Conservation (phyloP, 2,329 filamentous ascomycete species). For the Fusarium luffae region DNA sequence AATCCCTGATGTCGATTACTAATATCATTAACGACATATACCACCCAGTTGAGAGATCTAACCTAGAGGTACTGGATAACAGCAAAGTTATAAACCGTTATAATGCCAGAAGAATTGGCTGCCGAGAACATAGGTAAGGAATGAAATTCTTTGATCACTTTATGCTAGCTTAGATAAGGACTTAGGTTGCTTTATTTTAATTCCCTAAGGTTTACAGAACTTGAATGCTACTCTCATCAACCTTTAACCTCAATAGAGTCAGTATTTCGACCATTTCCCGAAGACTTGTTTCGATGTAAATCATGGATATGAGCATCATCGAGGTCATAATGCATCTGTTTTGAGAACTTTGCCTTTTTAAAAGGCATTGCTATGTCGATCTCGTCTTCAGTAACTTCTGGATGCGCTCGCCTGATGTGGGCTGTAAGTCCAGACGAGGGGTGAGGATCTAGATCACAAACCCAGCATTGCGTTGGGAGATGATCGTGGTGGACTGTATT, state of each 20-base stretch:
- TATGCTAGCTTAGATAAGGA: neutral
- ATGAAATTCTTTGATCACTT: neutral
- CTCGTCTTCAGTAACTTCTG: too few species aligned
- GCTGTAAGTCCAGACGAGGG: too few species aligned
- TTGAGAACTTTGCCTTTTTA: too few species aligned
- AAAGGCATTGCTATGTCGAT: too few species aligned
- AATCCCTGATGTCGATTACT: slow-evolving; percentile 6
- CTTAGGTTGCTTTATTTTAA: neutral
- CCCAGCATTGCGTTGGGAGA: too few species aligned
- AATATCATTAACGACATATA: slow-evolving; percentile 2
- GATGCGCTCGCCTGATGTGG: too few species aligned
- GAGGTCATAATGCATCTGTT: too few species aligned
- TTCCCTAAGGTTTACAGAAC: neutral
- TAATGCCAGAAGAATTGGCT: neutral
- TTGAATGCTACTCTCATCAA: neutral
- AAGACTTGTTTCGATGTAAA: too few species aligned
- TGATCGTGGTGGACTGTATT: too few species aligned
- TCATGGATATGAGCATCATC: too few species aligned
- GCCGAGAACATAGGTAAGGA: neutral
- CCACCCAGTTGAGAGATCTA: neutral
- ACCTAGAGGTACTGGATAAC: neutral
- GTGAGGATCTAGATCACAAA: too few species aligned
- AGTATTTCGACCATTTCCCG: too few species aligned
- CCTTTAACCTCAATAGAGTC: neutral
- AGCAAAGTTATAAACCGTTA: neutral